These are phyloP conservation scores for Eleusine coracana DNA, from an alignment of 176 grass and related monocot species.

Conservation along the genomic window DNA sequence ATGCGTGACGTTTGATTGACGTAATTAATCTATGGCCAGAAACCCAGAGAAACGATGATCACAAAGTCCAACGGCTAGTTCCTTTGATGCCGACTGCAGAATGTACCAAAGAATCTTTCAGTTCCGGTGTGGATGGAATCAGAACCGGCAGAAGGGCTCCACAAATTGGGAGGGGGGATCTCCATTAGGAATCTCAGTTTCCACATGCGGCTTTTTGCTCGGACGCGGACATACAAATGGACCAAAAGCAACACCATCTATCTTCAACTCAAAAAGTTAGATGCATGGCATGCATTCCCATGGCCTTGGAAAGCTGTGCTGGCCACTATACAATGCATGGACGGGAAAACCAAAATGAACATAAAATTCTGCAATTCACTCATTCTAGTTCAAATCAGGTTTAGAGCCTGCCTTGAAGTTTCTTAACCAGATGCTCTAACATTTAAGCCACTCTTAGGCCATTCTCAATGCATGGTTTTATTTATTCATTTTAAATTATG, in stretches of 20 bases:
- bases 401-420: too few relatives aligned
- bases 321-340: background rate
- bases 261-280: background rate
- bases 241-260: background rate
- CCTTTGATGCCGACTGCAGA: background rate
- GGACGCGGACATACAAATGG: slow-evolving; percentile 13
- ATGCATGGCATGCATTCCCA: background rate
- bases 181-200: slow-evolving; percentile 28
- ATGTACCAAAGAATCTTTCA: background rate
- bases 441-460: too few relatives aligned
- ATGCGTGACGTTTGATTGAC: slow-evolving; percentile 13
- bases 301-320: slow-evolving; percentile 18
- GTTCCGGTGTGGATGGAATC: background rate
- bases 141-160: slow-evolving; percentile 7
- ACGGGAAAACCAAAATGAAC: too few relatives aligned
- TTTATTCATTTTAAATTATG: too few relatives aligned
- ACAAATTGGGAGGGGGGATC: background rate
- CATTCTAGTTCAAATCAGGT: too few relatives aligned
- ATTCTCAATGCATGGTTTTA: too few relatives aligned
- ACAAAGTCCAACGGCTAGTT: background rate
- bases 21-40: background rate
- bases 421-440: too few relatives aligned
- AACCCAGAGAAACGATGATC: background rate
- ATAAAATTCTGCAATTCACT: too few relatives aligned
- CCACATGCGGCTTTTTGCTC: background rate